phyloP scores from a whole-genome alignment of 371 early-diverging fungal genomes.

The Syncephalastrum racemosum region DNA sequence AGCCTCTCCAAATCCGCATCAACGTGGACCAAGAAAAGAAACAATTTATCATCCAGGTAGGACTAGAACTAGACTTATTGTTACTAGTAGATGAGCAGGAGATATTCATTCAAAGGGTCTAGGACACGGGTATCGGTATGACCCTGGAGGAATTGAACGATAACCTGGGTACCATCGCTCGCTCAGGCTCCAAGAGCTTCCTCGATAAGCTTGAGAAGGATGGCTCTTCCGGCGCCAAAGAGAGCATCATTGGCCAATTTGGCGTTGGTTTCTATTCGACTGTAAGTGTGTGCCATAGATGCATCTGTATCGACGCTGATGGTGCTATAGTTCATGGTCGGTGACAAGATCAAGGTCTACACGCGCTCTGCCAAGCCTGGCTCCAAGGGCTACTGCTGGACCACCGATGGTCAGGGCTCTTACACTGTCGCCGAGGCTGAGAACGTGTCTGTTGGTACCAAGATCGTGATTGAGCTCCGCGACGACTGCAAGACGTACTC shows the following conservation, averaged over 20 bases:
- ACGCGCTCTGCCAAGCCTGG: slow-evolving; percentile 73
- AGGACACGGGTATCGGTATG: slow-evolving; percentile 99
- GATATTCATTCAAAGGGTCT: neutral
- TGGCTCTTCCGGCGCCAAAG: slow-evolving; percentile 56
- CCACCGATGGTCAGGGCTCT: slow-evolving; percentile 79
- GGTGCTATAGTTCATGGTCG: slow-evolving; percentile 77
- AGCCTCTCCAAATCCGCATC: slow-evolving; percentile 82
- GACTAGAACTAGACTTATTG: neutral
- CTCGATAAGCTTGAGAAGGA: slow-evolving; percentile 77
- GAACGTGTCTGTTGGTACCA: slow-evolving; percentile 85
- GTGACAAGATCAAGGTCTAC: slow-evolving; percentile 79
- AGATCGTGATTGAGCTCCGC: slow-evolving; percentile 90
- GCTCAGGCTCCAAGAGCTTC: slow-evolving; percentile 89
- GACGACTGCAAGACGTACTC: slow-evolving; percentile 88
- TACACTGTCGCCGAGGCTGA: slow-evolving; percentile 80
- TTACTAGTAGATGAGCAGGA: neutral
- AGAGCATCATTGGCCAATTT: slow-evolving; percentile 97
- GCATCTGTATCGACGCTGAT: slow-evolving; percentile 6
- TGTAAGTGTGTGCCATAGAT: slow-evolving; percentile 34
- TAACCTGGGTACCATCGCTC: slow-evolving; percentile 97
- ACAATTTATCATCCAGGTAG: slow-evolving; percentile 76
- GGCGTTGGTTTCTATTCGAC: slow-evolving; percentile 93
- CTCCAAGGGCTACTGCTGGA: slow-evolving; percentile 82
- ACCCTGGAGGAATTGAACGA: slow-evolving; percentile 86
- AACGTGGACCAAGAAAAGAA: slow-evolving; percentile 70